Conservation (phyloP, 176 grass and related monocot species). For the Themeda triandra region DNA sequence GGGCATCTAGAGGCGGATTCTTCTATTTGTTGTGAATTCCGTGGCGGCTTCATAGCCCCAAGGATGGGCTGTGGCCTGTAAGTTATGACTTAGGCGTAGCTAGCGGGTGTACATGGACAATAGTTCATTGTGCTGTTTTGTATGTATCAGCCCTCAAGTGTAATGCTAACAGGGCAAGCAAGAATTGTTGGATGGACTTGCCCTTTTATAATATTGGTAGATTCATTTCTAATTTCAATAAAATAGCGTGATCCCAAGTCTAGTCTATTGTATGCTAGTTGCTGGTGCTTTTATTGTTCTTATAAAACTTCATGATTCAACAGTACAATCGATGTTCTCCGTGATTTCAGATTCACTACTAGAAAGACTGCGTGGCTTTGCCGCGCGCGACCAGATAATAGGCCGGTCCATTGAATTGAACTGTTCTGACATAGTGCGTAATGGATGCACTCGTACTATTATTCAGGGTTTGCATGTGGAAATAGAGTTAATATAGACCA, state of each 20-base stretch:
- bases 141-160: neutral
- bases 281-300: no score
- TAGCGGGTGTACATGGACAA: slow-evolving; percentile 43
- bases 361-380: no score
- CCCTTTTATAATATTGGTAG: neutral
- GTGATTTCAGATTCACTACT: no score
- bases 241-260: neutral
- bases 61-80: neutral
- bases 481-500: no score
- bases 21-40: slow-evolving; percentile 1
- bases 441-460: no score
- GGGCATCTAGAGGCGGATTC: neutral
- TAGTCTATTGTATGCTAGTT: no score
- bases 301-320: no score
- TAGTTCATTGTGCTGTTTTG: neutral
- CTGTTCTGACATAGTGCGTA: no score
- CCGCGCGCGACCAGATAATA: no score
- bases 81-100: slow-evolving; percentile 27
- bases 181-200: neutral
- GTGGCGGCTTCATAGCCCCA: neutral
- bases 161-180: slow-evolving; percentile 16
- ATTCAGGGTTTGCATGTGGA: no score
- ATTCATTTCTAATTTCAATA: slow-evolving; percentile 7
- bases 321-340: no score
- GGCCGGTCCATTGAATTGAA: no score